Percentiles rank a stretch among this genome's conserved stretches.
Evolutionary conservation across 106 monocot species (phyloP).

Genomic region (Agapanthus africanus): DNA sequence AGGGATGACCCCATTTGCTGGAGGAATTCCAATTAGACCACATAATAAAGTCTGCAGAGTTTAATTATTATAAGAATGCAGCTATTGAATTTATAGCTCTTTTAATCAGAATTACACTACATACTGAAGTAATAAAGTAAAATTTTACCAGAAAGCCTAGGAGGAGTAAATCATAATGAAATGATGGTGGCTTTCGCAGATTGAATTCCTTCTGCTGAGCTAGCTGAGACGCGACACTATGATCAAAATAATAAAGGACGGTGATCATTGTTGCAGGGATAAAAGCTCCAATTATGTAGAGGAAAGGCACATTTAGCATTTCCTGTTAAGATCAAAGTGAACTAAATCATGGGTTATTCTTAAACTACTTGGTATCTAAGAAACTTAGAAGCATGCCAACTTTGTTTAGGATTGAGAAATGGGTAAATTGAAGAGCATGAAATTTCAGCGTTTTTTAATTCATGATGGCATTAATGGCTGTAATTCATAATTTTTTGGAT

Average conservation of each 20-base stretch:
- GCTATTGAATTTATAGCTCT: background rate
- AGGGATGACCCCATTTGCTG: conserved; percentile 82
- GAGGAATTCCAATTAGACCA: conserved; percentile 78
- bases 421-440: background rate
- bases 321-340: conserved; percentile 40
- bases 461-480: no score
- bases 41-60: conserved; percentile 54
- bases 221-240: conserved; percentile 83
- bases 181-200: conserved; percentile 75
- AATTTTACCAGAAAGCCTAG: conserved; percentile 19
- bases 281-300: conserved; percentile 78
- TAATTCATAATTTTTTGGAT: no score
- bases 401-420: no score
- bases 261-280: conserved; percentile 90
- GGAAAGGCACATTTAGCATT: conserved; percentile 60
- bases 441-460: background rate
- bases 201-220: conserved; percentile 88
- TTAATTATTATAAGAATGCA: background rate
- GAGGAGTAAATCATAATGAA: conserved; percentile 75
- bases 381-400: no score
- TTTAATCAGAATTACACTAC: background rate
- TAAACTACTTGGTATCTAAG: no score
- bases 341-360: background rate
- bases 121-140: background rate
- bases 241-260: conserved; percentile 82